Percentiles rank a stretch among this genome's conserved stretches.
These are phyloP conservation scores for Mycena indigotica DNA, from an alignment of 768 basidiomycete species.

Conservation along the genomic window DNA sequence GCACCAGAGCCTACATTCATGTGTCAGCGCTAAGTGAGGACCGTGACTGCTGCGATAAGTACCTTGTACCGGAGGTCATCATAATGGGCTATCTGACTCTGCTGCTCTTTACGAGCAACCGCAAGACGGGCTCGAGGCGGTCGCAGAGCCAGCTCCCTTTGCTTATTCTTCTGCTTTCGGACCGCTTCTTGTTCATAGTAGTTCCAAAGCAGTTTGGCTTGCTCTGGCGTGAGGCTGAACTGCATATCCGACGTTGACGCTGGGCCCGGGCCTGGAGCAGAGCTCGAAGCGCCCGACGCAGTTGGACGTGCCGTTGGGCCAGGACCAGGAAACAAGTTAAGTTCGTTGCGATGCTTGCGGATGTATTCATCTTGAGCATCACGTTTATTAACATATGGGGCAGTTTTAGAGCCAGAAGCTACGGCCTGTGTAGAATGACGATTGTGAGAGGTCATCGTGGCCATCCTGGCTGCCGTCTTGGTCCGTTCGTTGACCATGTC, in stretches of 20 bases:
- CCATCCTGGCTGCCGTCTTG: background rate
- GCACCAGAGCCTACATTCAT: too few relatives aligned
- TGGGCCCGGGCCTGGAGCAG: background rate
- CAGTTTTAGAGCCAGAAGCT: background rate
- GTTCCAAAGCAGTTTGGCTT: too few relatives aligned
- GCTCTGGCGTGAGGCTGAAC: background rate
- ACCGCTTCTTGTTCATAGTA: too few relatives aligned
- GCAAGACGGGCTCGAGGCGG: too few relatives aligned
- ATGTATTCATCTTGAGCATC: background rate
- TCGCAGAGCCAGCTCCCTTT: too few relatives aligned
- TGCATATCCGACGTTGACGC: background rate
- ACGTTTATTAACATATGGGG: background rate
- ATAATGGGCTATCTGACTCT: too few relatives aligned
- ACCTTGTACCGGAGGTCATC: too few relatives aligned
- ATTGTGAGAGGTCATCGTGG: background rate
- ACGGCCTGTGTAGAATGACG: background rate
- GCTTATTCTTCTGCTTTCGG: too few relatives aligned
- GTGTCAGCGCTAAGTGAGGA: too few relatives aligned
- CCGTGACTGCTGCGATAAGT: too few relatives aligned
- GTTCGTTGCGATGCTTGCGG: background rate
- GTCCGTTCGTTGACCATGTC: background rate
- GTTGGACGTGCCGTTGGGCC: background rate
- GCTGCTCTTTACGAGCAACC: too few relatives aligned
- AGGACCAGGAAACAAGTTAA: background rate
- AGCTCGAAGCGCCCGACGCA: background rate